Conservation (phyloP, 2,329 filamentous ascomycete species). For the Pseudopithomyces chartarum region DNA sequence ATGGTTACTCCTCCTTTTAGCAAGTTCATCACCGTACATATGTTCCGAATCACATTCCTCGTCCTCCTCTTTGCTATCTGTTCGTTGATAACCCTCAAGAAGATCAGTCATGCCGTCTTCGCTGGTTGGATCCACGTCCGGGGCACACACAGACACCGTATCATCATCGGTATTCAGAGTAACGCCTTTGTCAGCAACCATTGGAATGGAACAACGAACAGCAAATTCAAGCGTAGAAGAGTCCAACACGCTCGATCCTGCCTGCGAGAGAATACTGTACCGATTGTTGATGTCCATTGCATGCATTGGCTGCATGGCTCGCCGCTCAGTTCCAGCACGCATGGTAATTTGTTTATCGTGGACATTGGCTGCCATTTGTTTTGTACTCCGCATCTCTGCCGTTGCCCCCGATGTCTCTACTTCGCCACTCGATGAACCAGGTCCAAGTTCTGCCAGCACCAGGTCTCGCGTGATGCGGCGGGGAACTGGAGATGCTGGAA, state of each 20-base stretch:
- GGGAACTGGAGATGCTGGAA: conserved; percentile 39
- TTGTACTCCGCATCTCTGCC: conserved; percentile 6
- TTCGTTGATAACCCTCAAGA: conserved; percentile 37
- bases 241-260: conserved; percentile 30
- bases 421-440: conserved; percentile 32
- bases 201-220: conserved; percentile 35
- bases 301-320: background rate
- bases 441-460: conserved; percentile 33
- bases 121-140: conserved; percentile 22
- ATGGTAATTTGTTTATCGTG: background rate
- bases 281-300: conserved; percentile 14
- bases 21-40: conserved; percentile 3
- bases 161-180: conserved; percentile 10
- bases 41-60: background rate
- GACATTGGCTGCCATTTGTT: background rate
- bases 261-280: conserved; percentile 32
- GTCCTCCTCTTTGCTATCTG: conserved; percentile 26
- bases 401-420: conserved; percentile 18
- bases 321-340: conserved; percentile 1
- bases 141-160: conserved; percentile 1
- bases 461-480: conserved; percentile 40
- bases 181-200: conserved; percentile 22
- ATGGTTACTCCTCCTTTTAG: conserved; percentile 26
- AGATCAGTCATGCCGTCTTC: conserved; percentile 42
- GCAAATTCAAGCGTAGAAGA: conserved; percentile 41